Base-by-base conservation (phyloP, 2,329 filamentous ascomycete genomes). In the Immersiporthe knoxdaviesiana region DNA sequence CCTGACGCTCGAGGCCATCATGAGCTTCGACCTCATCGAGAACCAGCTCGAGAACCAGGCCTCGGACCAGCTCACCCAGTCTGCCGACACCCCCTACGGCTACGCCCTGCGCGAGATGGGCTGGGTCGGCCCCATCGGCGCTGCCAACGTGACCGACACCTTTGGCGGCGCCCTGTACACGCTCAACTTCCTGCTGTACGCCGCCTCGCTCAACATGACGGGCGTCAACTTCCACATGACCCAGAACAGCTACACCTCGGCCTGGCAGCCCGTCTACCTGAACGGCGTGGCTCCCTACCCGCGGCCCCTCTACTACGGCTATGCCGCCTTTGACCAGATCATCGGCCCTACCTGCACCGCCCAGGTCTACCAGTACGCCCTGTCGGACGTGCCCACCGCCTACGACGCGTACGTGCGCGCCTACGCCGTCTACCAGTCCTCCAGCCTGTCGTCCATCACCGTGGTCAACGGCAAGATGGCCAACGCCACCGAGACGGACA, bases 221-320 rank as follows among this genome's bases (percentile, higher is more conserved):
- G 81, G 81, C 11, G 82, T 85, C 2, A 79, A 84, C 71, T 81
- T 85, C 78, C 84, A 86, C 78, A 85, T 85, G 83, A 85, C 84
- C 12, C 83, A 84, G 75, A 84, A 84, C 75, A 84, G 83, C 70
- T 82, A 82, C 72, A 82, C 83, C 8, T 80, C 80, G 67, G 82
- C 84, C 2, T 86, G 84, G 84, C 80, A 83, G 71, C 84, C 84
- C 21, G 77, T 82, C 50, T 63, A 75, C 24, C 75, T 79, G 69
- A 78, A 81, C 71, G 80, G 77, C 37, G 78, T 75, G 6, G 75
- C 76, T 35, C 79, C 81, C 1, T 80, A 80, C 71, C 82, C 85
- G 12, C 80, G 84, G 35, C 83, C 84, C 1, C 77, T 80, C 60
- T 86, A 86, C 77, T 85, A 85, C 71, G 82, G 81, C 68, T 79